phyloP scores from a whole-genome alignment of 2,329 filamentous ascomycete genomes.

The Trichoderma koningii region DNA sequence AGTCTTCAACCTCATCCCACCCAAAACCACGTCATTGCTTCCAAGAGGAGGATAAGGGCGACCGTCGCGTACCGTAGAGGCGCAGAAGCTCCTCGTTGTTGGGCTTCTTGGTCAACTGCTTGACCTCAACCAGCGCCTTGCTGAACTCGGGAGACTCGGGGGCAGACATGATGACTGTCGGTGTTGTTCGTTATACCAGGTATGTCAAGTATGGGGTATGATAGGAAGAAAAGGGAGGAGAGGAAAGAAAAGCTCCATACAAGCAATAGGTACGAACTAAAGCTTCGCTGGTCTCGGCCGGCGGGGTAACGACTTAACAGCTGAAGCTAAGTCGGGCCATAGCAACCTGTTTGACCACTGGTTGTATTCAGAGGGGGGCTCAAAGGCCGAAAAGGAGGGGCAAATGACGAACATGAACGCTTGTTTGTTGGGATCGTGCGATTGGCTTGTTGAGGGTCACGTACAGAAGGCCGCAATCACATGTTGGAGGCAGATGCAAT shows the following conservation, averaged over 20 bases:
- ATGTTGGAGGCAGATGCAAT: constrained; percentile 11
- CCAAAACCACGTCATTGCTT: background rate
- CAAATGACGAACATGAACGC: constrained; percentile 21
- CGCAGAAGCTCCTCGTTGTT: constrained; percentile 65
- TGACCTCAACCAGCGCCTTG: constrained; percentile 62
- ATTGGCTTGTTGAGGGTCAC: constrained; percentile 25
- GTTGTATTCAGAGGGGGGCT: background rate
- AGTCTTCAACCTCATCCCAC: background rate
- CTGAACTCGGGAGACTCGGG: constrained; percentile 52
- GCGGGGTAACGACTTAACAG: constrained; percentile 16
- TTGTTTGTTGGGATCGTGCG: constrained; percentile 15
- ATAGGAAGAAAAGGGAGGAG: background rate
- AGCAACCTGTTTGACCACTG: background rate
- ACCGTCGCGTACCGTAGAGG: constrained; percentile 52
- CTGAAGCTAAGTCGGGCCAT: background rate
- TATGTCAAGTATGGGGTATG: background rate
- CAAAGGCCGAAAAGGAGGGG: constrained; percentile 15
- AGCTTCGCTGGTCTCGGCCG: too few species aligned
- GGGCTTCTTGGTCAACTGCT: constrained; percentile 68
- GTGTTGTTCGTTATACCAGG: background rate
- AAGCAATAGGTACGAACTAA: too few species aligned
- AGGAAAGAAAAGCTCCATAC: constrained; percentile 2
- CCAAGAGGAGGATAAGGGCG: background rate
- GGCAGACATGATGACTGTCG: constrained; percentile 44
- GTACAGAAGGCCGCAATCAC: constrained; percentile 8